Conservation (phyloP, 2,329 filamentous ascomycete species). For the Cladosporium halotolerans region DNA sequence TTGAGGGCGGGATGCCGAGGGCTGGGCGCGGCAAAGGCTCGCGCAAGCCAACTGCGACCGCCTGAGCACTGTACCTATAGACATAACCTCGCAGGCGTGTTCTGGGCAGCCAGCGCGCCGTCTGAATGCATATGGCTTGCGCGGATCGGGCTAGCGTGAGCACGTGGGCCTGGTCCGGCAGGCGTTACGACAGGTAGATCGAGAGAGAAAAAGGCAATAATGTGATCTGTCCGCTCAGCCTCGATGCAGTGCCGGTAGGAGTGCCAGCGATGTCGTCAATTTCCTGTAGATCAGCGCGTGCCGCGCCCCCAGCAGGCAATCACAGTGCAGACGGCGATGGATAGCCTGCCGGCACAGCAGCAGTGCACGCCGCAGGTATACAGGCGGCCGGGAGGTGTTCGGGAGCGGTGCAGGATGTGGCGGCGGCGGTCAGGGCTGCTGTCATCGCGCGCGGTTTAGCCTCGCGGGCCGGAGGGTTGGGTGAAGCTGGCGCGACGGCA, state of each 20-base stretch:
- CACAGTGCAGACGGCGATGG: too few species aligned
- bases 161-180: not conserved
- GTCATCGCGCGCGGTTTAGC: not conserved
- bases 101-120: not conserved
- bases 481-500: not conserved
- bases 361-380: not conserved
- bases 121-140: not conserved
- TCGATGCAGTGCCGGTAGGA: too few species aligned
- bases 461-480: not conserved
- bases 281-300: too few species aligned
- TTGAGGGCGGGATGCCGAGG: not conserved
- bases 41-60: not conserved
- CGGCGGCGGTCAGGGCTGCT: not conserved
- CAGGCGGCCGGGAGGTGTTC: not conserved
- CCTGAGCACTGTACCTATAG: conserved; percentile 2
- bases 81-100: not conserved
- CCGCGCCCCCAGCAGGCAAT: too few species aligned
- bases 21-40: not conserved
- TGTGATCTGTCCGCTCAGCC: not conserved
- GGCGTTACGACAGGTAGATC: conserved; percentile 6
- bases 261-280: too few species aligned
- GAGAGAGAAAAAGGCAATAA: not conserved
- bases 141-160: not conserved
- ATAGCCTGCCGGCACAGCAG: not conserved
- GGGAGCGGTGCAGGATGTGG: not conserved